Base-by-base conservation (phyloP, 495 filamentous ascomycete genomes). In the Podospora sp. region DNA sequence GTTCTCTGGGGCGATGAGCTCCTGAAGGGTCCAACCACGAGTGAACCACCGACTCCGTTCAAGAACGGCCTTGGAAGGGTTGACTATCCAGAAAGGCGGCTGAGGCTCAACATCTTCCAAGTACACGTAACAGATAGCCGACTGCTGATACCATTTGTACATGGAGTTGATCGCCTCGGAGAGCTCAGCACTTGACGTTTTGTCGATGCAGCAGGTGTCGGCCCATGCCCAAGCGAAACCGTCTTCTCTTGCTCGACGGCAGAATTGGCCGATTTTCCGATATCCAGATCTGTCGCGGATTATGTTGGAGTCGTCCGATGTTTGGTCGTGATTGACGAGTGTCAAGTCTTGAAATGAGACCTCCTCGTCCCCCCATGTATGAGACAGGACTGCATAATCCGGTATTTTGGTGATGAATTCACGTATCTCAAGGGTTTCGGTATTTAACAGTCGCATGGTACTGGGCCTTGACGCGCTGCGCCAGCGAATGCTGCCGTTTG, bases 381-480 rank as follows among this genome's bases (percentile, higher is more conserved):
- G 82, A 1, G 81, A 83, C n/a, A 84, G 73, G 59, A 81, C 81
- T 18, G 79, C 81, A 40, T 82, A 83, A 0, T 55, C 68, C 3
- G 71, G 71, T 0, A 57, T 61, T 2, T 46, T 46, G 20, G 53
- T 63, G 24, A 62, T 33, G 21, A 71, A 68, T 60, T 68, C 66
- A 16, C 26, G 22, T 7, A 69, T 63, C 8, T 59, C 57, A n/a
- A 71, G 46, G 9, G 66, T 71, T 16, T 62, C 40, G n/a, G 69
- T 66, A 5, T 57, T 62, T 1, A 71, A 24, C 1, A 71, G 66
- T 1, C 69, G 63, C 69, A 71, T 71, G 63, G n/a, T n/a, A n/a
- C n/a, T n/a, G n/a, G n/a, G n/a, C n/a, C n/a, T n/a, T n/a, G n/a
- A n/a, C n/a, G n/a, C n/a, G n/a, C n/a, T n/a, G n/a, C n/a, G n/a